Evolutionary conservation across 805 yeast species (phyloP), one percentile per base, ranked within the genome.

Genomic region (Wilhelminamyces savonicus): DNA sequence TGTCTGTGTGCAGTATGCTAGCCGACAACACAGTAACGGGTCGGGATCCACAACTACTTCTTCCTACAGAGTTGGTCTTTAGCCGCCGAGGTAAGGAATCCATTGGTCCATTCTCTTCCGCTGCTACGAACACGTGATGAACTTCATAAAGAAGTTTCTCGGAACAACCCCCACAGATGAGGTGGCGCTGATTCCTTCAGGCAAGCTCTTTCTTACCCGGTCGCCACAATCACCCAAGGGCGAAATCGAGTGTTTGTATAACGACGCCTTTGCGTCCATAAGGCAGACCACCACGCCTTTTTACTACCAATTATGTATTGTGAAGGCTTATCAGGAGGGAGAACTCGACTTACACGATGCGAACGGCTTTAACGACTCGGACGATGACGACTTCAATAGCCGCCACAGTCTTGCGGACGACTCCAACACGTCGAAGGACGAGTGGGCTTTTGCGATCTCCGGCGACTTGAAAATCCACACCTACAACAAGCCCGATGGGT

Each of bases 201-300:
- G 97, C 3, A 80, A 78, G 56, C 67, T 90, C 27, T 82, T 68
- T 48, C 64, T 90, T 26, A 69, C 82, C 12, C 64, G 97, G 28
- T 69, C 83, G 1, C 82, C 83, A 5, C 69, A 67, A 14, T 83
- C 95, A 2, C 96, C 96, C 9, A 85, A 86, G 51, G 88, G 95
- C 7, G 87, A 78, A 16, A 64, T 77, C 21, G 97, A 92, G 54
- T 81, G 88, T 45, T 64, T 86, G 13, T 88, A 77, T 54, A 79
- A 76, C 35, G 94, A 85, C 43, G 88, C 94, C 2, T 76, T 76
- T 22, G 76, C 90, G 10, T 62, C 78, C 2, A 76, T 90, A 28
- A 67, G 85, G 23, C 76, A 74, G 36, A 76, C 88, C 1, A 66
- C 82, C 3, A 69, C 76, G 5, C 78, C 79, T 10, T 81, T 59